Evolutionary conservation across 2,329 filamentous ascomycete genomes (phyloP), one percentile per base, ranked within the genome.

Genomic region (Clarireedia monteithiana): DNA sequence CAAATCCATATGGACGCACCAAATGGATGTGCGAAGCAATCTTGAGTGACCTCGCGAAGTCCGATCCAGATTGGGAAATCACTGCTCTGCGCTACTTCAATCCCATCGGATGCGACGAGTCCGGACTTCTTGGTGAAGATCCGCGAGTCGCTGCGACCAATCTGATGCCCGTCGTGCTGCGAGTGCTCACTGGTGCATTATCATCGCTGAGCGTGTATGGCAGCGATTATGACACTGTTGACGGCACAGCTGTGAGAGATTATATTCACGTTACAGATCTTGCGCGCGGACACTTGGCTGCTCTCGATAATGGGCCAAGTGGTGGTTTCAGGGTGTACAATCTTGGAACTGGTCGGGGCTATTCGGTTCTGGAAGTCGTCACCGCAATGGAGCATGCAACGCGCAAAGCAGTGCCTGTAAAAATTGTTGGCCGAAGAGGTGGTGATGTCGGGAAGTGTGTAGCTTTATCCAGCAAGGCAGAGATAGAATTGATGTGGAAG

Each of bases 21-120:
- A 86, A 86, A 68, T 86, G 81, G 74, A 83, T 86, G 70, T 82
- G 80, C 58, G 84, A 86, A 65, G 82, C 82, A 7, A 85, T 86
- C 48, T 71, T 86, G 14, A 79, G 80, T 14, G 84, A 86, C 64
- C 69, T 83, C 42, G 82, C 81, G 14, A 70, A 73, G 17, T 78
- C 83, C 3, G 81, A 86, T 66, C 76, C 81, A 5, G 74, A 77
- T 24, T 85, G 82, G 81, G 78, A 77, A 15, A 82, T 85, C 61
- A 80, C 82, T 36, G 80, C 81, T 4, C 72, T 86, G 27, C 76
- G 83, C 30, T 86, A 86, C 69, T 86, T 86, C 72, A 86, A 86
- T 60, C 84, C 83, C 0, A 79, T 85, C 53, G 83, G 84, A 6
- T 85, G 82, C 67, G 81, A 86, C 64, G 73, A 80, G 26, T 84